Base-by-base conservation (phyloP, 2,329 filamentous ascomycete species). In the Magnaporthiopsis poae region DNA sequence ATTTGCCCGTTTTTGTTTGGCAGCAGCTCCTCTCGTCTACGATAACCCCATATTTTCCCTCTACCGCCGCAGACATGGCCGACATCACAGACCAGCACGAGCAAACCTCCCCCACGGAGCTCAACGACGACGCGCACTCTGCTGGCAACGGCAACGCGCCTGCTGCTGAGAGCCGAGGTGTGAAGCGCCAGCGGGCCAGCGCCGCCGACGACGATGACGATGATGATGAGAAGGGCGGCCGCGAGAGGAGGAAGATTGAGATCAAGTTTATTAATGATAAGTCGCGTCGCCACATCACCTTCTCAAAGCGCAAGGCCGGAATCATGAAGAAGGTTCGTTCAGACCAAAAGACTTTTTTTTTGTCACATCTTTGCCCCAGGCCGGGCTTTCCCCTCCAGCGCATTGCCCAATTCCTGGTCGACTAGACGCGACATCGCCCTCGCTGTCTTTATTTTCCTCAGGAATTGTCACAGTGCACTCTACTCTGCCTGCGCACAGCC, bases 241-340 rank as follows among this genome's bases (percentile, higher is more conserved):
- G 95, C 80, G 95, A 98, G 86, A 90, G 95, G 77, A 89, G 95
- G 82, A 99, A 99, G 90, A 99, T 99, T 75, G 95, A 99, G 81
- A 99, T 99, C 83, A 99, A 99, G 86, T 99, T 99, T 82, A 99
- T 99, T 80, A 94, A 93, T 80, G 95, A 99, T 82, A 99, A 99
- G 84, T 98, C 94, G 81, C 92, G 95, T 81, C 90, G 95, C 70
- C 95, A 99, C 83, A 99, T 98, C 78, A 98, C 95, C 75, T 98
- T 99, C 80, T 98, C 94, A 73, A 99, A 99, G 88, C 92, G 95
- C 79, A 99, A 99, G 84, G 95, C 95, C 67, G 95, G 95, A 74
- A 98, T 99, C 80, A 98, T 99, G 95, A 98, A 99, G 86, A 98
- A 98, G 92, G 95, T 97, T 78, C 72, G 88, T 84, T 56, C 67